phyloP scores from a whole-genome alignment of 2,329 filamentous ascomycete species.

The Cercospora sojina region DNA sequence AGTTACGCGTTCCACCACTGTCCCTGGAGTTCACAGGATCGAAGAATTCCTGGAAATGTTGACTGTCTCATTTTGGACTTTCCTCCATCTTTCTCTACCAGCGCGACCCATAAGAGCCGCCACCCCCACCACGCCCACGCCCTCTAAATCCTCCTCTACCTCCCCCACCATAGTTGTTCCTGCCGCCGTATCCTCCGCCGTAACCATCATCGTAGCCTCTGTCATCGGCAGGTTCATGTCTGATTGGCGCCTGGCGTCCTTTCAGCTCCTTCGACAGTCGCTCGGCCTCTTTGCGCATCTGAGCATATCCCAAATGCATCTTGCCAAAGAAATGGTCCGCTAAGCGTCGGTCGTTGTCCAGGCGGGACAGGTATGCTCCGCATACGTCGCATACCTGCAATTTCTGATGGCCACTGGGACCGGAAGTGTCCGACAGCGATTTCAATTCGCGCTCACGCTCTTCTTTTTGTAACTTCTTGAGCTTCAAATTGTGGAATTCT shows the following conservation, averaged over 20 bases:
- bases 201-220: conserved; percentile 51
- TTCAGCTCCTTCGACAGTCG: conserved; percentile 84
- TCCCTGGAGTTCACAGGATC: not conserved
- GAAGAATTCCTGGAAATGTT: not conserved
- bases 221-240: conserved; percentile 46
- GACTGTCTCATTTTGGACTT: not conserved
- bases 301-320: conserved; percentile 97
- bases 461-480: conserved; percentile 75
- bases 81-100: not conserved
- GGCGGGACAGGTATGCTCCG: conserved; percentile 84
- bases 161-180: conserved; percentile 38
- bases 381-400: conserved; percentile 98
- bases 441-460: conserved; percentile 87
- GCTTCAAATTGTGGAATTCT: conserved; percentile 82
- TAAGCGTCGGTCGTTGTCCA: conserved; percentile 90
- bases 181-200: conserved; percentile 41
- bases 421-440: conserved; percentile 83
- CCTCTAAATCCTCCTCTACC: conserved; percentile 24
- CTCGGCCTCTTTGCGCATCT: conserved; percentile 94
- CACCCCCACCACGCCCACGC: conserved; percentile 27
- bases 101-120: conserved; percentile 16
- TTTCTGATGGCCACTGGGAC: conserved; percentile 94
- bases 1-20: not conserved
- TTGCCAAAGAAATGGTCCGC: conserved; percentile 99
- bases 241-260: conserved; percentile 62